phyloP scores from a whole-genome alignment of 768 basidiomycete species.

The Trametes cubensis region DNA sequence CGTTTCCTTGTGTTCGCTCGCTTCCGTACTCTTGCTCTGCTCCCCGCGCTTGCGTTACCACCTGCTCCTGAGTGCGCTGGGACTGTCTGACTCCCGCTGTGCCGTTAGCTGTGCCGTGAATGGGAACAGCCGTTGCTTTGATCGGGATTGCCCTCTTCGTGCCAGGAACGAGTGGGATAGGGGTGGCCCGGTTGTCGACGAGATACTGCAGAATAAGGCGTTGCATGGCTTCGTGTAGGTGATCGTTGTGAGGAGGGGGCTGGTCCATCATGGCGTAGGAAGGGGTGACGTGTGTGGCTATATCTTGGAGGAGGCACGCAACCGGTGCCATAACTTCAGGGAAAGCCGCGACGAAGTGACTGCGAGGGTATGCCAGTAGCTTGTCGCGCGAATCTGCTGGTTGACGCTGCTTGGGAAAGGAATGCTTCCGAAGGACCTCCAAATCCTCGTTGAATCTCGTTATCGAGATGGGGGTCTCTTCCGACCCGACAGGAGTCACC shows the following conservation, averaged over 20 bases:
- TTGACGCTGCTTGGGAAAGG: background rate
- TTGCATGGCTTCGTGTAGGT: constrained; percentile 14
- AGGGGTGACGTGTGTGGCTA: background rate
- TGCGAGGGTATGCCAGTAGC: background rate
- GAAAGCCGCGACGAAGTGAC: background rate
- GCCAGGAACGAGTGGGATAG: background rate
- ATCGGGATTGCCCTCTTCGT: too few species aligned
- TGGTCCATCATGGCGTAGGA: background rate
- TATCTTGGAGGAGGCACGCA: background rate
- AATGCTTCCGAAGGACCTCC: background rate
- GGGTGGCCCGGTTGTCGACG: background rate
- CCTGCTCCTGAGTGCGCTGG: too few species aligned
- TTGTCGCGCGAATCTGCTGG: background rate
- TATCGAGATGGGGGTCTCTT: too few species aligned
- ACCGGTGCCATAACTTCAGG: background rate
- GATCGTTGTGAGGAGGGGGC: constrained; percentile 1
- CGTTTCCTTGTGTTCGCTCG: too few species aligned
- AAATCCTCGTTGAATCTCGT: background rate
- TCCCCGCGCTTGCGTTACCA: too few species aligned
- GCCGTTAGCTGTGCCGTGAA: too few species aligned
- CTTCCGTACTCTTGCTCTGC: too few species aligned
- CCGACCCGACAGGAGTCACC: background rate
- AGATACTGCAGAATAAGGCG: constrained; percentile 11
- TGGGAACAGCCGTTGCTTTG: too few species aligned
- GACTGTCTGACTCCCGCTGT: too few species aligned